Evolutionary conservation across 75 land plant genomes (phyloP).

Genomic region (Pinus taeda): DNA sequence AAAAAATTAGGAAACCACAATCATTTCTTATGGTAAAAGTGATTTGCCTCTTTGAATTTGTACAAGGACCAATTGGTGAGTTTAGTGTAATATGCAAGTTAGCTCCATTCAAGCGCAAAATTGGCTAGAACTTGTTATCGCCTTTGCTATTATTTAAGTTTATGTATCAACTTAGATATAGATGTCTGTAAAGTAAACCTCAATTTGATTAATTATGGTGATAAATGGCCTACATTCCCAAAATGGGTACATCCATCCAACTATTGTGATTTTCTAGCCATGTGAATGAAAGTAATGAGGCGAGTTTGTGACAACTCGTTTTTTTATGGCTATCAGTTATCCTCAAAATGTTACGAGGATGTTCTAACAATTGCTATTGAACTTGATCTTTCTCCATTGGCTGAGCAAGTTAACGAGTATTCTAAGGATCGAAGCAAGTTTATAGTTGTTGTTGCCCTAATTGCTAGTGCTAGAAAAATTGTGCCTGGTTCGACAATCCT

Average conservation of each 20-base stretch:
- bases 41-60: neutral
- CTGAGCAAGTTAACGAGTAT: too few relatives aligned
- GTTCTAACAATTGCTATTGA: too few relatives aligned
- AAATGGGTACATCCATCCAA: conserved; percentile 3
- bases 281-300: neutral
- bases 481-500: too few relatives aligned
- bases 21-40: too few relatives aligned
- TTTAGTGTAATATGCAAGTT: conserved; percentile 6
- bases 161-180: neutral
- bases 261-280: neutral
- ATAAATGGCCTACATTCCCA: neutral
- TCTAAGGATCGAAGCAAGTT: too few relatives aligned
- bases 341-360: too few relatives aligned
- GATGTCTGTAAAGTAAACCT: conserved; percentile 5
- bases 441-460: too few relatives aligned
- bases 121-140: neutral
- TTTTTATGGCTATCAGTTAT: too few relatives aligned
- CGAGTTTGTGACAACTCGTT: neutral
- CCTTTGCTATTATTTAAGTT: neutral
- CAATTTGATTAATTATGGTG: neutral
- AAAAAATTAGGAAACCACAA: too few relatives aligned
- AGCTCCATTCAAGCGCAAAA: neutral
- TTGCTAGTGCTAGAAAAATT: too few relatives aligned
- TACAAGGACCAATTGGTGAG: conserved; percentile 1
- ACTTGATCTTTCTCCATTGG: too few relatives aligned